phyloP scores from a whole-genome alignment of 805 yeast species.

The Saccharomycopsis amapae region DNA sequence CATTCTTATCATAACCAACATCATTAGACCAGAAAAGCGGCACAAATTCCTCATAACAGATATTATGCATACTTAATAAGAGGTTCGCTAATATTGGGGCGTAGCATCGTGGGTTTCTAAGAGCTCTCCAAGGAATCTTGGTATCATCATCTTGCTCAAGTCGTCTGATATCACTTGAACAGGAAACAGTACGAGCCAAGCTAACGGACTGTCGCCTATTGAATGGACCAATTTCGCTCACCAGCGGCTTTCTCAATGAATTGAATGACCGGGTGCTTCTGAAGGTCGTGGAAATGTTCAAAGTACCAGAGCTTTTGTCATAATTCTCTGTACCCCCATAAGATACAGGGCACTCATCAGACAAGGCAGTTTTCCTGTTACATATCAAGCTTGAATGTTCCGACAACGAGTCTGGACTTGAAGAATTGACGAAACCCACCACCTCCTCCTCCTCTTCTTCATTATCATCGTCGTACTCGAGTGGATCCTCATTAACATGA shows the following conservation, averaged over 20 bases:
- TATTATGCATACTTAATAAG: constrained; percentile 34
- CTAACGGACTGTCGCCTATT: constrained; percentile 28
- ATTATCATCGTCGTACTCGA: constrained; percentile 3
- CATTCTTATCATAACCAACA: constrained; percentile 25
- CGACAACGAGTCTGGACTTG: no score
- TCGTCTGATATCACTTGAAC: constrained; percentile 14
- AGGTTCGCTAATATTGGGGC: constrained; percentile 33
- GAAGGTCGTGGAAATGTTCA: not conserved
- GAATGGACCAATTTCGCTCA: constrained; percentile 23
- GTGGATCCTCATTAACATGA: constrained; percentile 7
- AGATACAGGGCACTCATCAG: no score
- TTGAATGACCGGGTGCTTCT: not conserved
- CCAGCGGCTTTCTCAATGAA: not conserved
- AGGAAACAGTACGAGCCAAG: constrained; percentile 25
- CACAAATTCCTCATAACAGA: constrained; percentile 46
- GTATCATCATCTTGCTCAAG: constrained; percentile 24
- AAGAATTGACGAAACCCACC: constrained; percentile 3
- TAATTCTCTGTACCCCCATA: no score
- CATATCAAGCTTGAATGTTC: no score
- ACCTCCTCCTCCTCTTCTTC: constrained; percentile 17
- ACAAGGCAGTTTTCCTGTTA: no score
- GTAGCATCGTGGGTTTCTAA: constrained; percentile 29
- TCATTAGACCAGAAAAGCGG: constrained; percentile 46
- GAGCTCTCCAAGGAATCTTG: constrained; percentile 25
- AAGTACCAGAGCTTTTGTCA: not conserved